Base-by-base conservation (phyloP, 257 asterid genomes). In the Salvia hispanica region DNA sequence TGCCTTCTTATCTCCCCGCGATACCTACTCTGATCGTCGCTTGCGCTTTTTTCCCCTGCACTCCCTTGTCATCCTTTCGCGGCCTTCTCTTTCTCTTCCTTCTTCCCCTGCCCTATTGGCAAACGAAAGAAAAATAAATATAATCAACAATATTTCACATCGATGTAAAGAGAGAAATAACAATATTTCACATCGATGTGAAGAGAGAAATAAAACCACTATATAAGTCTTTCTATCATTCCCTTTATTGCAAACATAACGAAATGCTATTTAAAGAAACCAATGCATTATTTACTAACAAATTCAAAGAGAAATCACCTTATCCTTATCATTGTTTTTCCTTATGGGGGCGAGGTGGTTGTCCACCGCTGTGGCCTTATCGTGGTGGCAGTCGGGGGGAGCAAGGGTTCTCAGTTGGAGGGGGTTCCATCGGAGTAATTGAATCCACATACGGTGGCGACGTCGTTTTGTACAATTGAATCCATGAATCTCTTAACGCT, bases 401-500 rank as follows among this genome's bases (percentile, higher is more conserved):
- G 70, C 80, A 76, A 53, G 73, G 62, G 0, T 33, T 61, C 2
- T 39, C 14, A 2, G 36, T 9, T 0, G 66, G 69, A 5, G 71
- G 55, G 18, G 71, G 3, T 40, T 74, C 75, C 25, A 54, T 48
- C 1, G 52, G 69, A 11, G 7, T 60, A 7, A 69, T 61, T 0
- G 76, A 31, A 33, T 70, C 71, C 34, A 73, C 80, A 44, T 64
- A 54, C n/a, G 64, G 57, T 7, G 58, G 4, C 6, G 28, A 45
- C 0, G 78, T 18, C 6, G 80, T 36, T 51, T 58, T 79, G 46
- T 77, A 33, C 4, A 63, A 16, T 59, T 73, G 76, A 51, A 69
- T 79, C 1, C 81, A 71, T 13, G 82, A 70, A 18, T 75, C 73
- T 25, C 67, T 48, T 1, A 79, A 31, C 2, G 71, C 39, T 6